Evolutionary conservation across 2,329 filamentous ascomycete species (phyloP), one percentile per base, ranked within the genome.

Genomic region (Aureobasidium sp.): DNA sequence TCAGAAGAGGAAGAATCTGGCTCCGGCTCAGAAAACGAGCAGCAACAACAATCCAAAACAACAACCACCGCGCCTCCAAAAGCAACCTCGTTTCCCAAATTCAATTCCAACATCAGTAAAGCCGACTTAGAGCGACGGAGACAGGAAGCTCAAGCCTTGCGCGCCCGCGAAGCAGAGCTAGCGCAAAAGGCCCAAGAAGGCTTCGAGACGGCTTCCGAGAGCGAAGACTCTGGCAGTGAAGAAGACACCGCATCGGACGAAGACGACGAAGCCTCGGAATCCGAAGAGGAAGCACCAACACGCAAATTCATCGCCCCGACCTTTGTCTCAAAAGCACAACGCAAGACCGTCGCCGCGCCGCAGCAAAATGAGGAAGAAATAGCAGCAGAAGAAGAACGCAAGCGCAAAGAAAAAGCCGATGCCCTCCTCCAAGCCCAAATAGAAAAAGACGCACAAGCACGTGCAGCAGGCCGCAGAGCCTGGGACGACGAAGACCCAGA

Each of bases 341-440:
- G 85, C 47, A 80, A 80, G 64, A 75, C 72, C 53, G 64, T 68
- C 33, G 63, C 68, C 35, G 66, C 66, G 52, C 67, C 70, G 57
- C 67, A 64, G 47, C 66, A 65, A 15, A 65, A 60, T 42, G 67
- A 65, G 40, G 67, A 75, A 52, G 67, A 73, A 0, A 63, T 73
- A 7, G 76, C 75, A 27, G 79, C 76, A 1, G 81, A 81, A 63
- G 78, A 79, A 56, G 77, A 82, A 64, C 74, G 81, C 1, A 82
- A 84, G 39, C 85, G 84, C 64, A 86, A 87, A 71, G 86, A 88
- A 42, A 85, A 87, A 63, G 84, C 88, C 14, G 88, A 96, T 72
- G 86, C 84, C 62, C 78, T 97, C 11, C 85, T 99, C 15, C 91
- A 96, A 71, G 90, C 92, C 68, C 91, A 97, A 71, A 85, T 97